Conservation (phyloP, 305 asterid species). For the Fraxinus xanthoxyloides region DNA sequence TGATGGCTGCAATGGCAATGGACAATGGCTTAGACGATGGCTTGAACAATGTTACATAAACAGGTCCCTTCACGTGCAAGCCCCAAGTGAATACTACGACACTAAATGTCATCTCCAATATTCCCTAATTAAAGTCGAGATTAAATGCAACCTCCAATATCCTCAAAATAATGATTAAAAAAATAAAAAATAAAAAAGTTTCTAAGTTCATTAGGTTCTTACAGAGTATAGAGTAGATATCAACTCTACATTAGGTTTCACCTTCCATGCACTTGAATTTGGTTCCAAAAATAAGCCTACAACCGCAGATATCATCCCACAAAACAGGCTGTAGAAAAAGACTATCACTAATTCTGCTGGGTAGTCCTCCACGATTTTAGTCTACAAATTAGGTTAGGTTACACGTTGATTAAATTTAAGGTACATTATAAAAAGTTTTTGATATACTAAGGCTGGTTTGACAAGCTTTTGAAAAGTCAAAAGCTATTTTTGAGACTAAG, state of each 20-base stretch:
- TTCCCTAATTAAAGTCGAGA: conserved; percentile 7
- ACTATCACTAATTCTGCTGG: conserved; percentile 23
- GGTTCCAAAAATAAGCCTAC: conserved; percentile 23
- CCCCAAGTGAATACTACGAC: conserved; percentile 18
- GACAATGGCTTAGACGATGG: conserved; percentile 30
- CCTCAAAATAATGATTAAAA: not conserved
- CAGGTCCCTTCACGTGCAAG: conserved; percentile 25
- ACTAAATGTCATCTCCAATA: conserved; percentile 9
- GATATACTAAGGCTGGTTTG: not conserved
- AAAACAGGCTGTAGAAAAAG: conserved; percentile 22
- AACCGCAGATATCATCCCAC: conserved; percentile 13
- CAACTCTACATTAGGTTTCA: conserved; percentile 19
- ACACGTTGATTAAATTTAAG: not conserved
- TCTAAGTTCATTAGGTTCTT: not conserved
- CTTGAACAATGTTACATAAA: conserved; percentile 24
- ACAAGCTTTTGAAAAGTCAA: not conserved
- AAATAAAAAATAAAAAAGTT: not conserved
- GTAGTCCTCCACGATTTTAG: conserved; percentile 8
- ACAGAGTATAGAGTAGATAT: conserved; percentile 28
- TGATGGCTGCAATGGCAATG: conserved; percentile 26
- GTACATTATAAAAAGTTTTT: not conserved
- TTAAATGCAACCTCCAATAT: not conserved
- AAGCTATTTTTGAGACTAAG: too few relatives aligned
- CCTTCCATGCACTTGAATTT: conserved; percentile 26
- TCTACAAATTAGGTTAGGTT: not conserved